Evolutionary conservation across 202 grass and related monocot species (phyloP).

Genomic region (Schoenoplectus triqueter): DNA sequence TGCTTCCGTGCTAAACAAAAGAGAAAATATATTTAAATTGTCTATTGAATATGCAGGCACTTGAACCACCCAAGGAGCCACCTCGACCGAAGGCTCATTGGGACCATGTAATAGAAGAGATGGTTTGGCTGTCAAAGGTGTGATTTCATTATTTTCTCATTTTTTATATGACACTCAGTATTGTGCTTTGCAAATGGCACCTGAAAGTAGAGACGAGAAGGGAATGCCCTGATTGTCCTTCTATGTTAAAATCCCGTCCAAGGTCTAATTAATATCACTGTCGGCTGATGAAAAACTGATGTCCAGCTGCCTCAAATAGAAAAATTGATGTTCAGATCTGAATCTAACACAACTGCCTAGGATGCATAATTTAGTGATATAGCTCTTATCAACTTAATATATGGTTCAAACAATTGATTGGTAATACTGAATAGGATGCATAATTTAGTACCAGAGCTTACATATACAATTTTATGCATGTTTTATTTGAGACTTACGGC

Average conservation of each 20-base stretch:
- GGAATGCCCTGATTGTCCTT: constrained; percentile 5
- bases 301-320: too few species aligned
- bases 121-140: constrained; percentile 89
- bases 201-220: background rate
- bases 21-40: background rate
- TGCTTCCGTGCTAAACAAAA: background rate
- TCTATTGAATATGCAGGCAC: constrained; percentile 50
- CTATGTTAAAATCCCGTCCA: background rate
- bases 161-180: background rate
- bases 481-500: background rate
- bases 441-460: constrained; percentile 3
- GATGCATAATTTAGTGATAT: background rate
- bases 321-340: background rate
- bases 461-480: background rate
- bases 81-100: constrained; percentile 88
- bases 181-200: constrained; percentile 9
- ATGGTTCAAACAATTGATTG: constrained; percentile 1
- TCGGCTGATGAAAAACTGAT: constrained; percentile 8
- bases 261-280: background rate
- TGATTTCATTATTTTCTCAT: constrained; percentile 18
- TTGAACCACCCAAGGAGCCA: constrained; percentile 88
- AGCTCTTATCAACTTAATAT: background rate
- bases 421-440: background rate
- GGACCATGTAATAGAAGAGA: constrained; percentile 97
- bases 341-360: background rate